Conservation (phyloP, 2,329 filamentous ascomycete species). For the Albophoma yamanashiensis region DNA sequence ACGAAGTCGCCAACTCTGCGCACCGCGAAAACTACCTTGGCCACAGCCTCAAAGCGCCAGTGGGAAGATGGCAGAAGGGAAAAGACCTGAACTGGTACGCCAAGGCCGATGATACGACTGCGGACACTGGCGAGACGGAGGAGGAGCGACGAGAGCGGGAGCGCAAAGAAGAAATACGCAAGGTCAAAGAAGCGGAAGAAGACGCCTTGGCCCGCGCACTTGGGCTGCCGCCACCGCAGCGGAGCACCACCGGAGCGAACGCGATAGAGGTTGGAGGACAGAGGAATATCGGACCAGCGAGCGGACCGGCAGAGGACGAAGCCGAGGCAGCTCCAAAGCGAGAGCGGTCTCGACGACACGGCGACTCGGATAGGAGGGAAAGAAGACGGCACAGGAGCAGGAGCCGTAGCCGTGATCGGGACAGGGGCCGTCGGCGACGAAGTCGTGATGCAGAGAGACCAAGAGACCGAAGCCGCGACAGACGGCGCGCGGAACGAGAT, state of each 20-base stretch:
- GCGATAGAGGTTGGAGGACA: constrained; percentile 49
- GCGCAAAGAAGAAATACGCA: constrained; percentile 66
- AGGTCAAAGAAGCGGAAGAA: constrained; percentile 83
- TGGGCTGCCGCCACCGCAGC: constrained; percentile 60
- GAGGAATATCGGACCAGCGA: constrained; percentile 21
- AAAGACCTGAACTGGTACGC: constrained; percentile 57
- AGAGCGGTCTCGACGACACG: constrained; percentile 19
- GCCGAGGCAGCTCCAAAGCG: constrained; percentile 14
- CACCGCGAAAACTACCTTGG: constrained; percentile 88
- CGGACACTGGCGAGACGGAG: constrained; percentile 41
- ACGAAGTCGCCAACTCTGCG: constrained; percentile 74
- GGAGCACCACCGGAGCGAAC: constrained; percentile 52
- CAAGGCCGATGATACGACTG: constrained; percentile 36
- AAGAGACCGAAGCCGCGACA: constrained; percentile 8
- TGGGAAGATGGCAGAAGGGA: constrained; percentile 83
- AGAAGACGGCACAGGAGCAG: constrained; percentile 24
- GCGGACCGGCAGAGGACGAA: constrained; percentile 11
- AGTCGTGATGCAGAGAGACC: constrained; percentile 17
- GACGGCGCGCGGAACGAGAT: constrained; percentile 2
- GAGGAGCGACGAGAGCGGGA: constrained; percentile 49
- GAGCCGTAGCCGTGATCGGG: constrained; percentile 16
- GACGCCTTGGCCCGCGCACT: constrained; percentile 79
- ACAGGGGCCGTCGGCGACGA: constrained; percentile 17
- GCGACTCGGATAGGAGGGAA: constrained; percentile 19
- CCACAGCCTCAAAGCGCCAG: constrained; percentile 83